Conservation (phyloP, 208 protist genomes). For the Plasmodiophora brassicae region DNA sequence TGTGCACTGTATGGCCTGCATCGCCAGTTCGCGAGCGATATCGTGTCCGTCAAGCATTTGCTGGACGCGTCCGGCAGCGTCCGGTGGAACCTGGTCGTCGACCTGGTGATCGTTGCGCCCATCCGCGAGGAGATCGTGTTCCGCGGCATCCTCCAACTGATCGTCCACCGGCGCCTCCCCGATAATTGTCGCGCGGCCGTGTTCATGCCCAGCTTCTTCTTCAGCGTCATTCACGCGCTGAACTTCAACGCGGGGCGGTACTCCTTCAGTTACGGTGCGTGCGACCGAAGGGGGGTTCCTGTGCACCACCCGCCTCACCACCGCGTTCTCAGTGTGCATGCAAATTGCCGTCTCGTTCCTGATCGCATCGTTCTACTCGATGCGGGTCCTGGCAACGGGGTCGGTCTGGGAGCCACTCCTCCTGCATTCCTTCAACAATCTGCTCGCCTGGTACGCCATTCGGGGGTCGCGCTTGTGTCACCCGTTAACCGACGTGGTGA, state of each 20-base stretch:
- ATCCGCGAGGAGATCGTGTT: constrained; percentile 15
- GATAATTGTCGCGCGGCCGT: background rate
- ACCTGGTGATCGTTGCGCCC: background rate
- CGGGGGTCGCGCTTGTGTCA: background rate
- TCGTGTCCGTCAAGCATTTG: background rate
- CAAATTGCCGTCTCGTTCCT: background rate
- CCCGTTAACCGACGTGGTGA: background rate
- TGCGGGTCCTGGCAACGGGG: background rate
- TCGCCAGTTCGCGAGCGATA: background rate
- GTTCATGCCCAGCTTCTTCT: background rate
- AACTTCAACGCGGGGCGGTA: background rate
- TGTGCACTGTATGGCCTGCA: background rate
- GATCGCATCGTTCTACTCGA: background rate
- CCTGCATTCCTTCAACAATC: background rate
- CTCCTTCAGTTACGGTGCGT: background rate
- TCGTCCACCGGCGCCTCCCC: background rate
- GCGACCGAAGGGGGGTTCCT: background rate
- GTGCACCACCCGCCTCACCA: background rate
- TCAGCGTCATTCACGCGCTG: background rate
- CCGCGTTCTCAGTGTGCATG: background rate
- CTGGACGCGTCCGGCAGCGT: background rate
- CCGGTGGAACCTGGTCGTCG: background rate
- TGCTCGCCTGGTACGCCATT: background rate
- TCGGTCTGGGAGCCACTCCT: background rate
- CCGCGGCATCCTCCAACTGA: background rate